Evolutionary conservation across 176 grass and related monocot genomes (phyloP).

Genomic region (Oryza rufipogon): DNA sequence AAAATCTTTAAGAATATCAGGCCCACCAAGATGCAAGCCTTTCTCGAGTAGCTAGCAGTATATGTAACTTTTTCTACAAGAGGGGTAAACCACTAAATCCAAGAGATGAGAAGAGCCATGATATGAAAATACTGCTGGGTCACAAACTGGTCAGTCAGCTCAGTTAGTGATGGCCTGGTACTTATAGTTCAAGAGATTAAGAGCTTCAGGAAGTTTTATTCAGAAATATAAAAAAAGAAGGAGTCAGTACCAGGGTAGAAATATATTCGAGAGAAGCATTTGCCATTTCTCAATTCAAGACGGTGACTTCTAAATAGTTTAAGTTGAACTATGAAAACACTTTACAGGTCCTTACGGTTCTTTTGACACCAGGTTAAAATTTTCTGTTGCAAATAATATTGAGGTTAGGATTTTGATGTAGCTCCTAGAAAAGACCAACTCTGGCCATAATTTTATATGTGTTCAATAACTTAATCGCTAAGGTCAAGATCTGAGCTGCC

Average conservation of each 20-base stretch:
- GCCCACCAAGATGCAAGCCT: neutral
- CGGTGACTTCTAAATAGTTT: neutral
- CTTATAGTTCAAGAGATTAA: slow-evolving; percentile 16
- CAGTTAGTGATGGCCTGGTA: neutral
- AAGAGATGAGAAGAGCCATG: neutral
- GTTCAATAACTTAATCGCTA: neutral
- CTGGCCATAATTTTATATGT: neutral
- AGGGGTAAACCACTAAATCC: neutral
- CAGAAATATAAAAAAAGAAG: slow-evolving; percentile 3
- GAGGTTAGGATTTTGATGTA: neutral
- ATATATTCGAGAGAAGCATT: neutral
- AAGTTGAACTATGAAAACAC: neutral
- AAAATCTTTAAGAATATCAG: neutral
- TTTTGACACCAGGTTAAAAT: neutral
- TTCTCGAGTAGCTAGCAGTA: neutral
- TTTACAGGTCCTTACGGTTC: neutral
- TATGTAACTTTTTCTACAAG: neutral
- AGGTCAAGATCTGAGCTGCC: slow-evolving; percentile 2
- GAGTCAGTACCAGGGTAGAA: neutral
- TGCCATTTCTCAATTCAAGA: neutral
- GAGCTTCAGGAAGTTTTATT: neutral
- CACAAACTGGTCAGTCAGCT: neutral
- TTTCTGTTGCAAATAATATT: slow-evolving; percentile 15
- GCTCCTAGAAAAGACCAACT: neutral
- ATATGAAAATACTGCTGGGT: neutral